phyloP scores from a whole-genome alignment of 2,329 filamentous ascomycete genomes.

The Fusarium fujikuroi region DNA sequence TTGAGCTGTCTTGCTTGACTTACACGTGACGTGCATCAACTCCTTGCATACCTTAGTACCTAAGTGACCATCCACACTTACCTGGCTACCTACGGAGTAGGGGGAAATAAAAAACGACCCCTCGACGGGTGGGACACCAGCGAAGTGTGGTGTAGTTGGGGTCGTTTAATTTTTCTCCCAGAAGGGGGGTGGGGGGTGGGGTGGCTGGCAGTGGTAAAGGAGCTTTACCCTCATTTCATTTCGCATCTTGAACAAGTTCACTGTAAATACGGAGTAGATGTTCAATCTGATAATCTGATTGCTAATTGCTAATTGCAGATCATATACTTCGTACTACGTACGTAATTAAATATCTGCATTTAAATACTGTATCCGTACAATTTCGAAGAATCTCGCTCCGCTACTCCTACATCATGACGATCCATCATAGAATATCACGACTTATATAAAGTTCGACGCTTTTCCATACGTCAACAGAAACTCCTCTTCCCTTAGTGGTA shows the following conservation, averaged over 20 bases:
- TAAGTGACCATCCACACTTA: background rate
- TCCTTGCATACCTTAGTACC: background rate
- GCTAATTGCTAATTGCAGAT: background rate
- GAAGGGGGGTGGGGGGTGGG: no score
- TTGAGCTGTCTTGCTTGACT: slow-evolving; percentile 22
- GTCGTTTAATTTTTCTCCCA: background rate
- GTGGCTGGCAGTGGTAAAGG: background rate
- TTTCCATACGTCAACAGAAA: background rate
- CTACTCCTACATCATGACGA: background rate
- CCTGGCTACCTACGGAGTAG: background rate
- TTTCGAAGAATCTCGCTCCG: background rate
- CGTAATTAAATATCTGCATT: no score
- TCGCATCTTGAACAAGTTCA: background rate
- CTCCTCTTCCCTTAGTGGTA: background rate
- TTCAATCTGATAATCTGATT: background rate
- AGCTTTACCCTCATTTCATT: background rate
- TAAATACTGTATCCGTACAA: background rate
- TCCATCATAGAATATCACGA: background rate
- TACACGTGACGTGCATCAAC: slow-evolving; percentile 34
- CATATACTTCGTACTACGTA: background rate
- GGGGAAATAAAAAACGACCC: background rate
- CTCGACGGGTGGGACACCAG: background rate
- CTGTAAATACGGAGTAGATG: background rate
- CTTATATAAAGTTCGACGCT: slow-evolving; percentile 9
- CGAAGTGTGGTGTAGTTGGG: background rate